Base-by-base conservation (phyloP, 192 early-diverging fungal species). In the Coemansia sp. region DNA sequence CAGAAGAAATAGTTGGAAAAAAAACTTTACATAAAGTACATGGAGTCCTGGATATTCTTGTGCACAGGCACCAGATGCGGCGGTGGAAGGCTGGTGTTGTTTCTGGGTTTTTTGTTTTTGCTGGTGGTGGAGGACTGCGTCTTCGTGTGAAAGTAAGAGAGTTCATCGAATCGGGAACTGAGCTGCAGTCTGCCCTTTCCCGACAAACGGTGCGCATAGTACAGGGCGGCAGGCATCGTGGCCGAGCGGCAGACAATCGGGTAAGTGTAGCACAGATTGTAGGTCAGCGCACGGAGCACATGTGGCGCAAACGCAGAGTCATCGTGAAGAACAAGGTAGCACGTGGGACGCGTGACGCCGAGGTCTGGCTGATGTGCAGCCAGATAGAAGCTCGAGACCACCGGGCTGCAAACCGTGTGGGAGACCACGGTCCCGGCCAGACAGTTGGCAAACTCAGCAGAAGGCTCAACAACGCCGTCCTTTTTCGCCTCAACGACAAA, bases 131-230 rank as follows among this genome's bases (percentile, higher is more conserved):
- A 26, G 8, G 21, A 6, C 1, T 48, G 13, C 1, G 6, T 8
- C 9, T 1, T 11, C n/a, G 36, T 58, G 39, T 37, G 37, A 41
- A 66, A 72, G 16, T n/a, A 9, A 1, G 68, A 57, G 55, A 63
- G 52, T 12, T 58, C 41, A 48, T 63, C 40, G 43, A 69, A 71
- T 12, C 63, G 22, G 1, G 26, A 56, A 45, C 41, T 73, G 37
- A 71, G 51, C 36, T 74, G 77, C 47, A 80, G 15, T 4, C 77
- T 51, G 9, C 77, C 77, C 56, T 71, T 65, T 6, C 65, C 62
- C 4, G 77, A 62, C 41, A 80, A 43, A 26, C 68, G 41, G n/a
- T 81, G 78, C 0, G 78, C 73, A 63, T 81, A 81, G 61, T 81
- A 81, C 18, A 81, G 26, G 8, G 73, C 16, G 0, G 78, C 69